These are phyloP conservation scores for Coemansia sp. DNA, from an alignment of 192 early-diverging fungal species.

Conservation along the genomic window DNA sequence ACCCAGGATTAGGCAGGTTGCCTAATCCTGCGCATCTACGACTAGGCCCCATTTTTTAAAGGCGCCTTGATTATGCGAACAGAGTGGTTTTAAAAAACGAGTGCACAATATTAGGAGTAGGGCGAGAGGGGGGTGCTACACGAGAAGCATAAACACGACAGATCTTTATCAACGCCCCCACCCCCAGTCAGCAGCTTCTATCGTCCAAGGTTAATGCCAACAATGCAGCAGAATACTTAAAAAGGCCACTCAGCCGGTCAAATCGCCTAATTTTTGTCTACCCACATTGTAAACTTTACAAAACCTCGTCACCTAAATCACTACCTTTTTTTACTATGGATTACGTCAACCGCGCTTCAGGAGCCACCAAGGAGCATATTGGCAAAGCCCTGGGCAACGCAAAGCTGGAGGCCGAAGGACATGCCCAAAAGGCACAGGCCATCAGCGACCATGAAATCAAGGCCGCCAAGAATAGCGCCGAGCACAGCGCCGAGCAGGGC, in stretches of 20 bases:
- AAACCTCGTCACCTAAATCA: background rate
- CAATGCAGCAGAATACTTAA: background rate
- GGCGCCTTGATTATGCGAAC: no score
- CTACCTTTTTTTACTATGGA: constrained; percentile 8
- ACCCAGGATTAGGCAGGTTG: no score
- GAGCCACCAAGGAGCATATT: constrained; percentile 19
- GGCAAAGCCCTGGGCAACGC: constrained; percentile 16
- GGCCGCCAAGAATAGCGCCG: background rate
- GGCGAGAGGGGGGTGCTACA: background rate
- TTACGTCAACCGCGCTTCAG: constrained; percentile 19
- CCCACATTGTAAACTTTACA: background rate
- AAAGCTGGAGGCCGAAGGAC: constrained; percentile 8
- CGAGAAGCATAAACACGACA: background rate
- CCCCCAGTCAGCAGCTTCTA: background rate
- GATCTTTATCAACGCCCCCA: background rate
- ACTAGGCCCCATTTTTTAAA: no score
- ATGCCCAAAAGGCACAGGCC: constrained; percentile 15
- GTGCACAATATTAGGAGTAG: background rate
- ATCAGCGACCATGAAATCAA: constrained; percentile 20
- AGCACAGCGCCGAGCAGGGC: background rate
- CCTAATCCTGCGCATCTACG: no score
- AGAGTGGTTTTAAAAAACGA: background rate
- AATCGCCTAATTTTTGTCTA: background rate
- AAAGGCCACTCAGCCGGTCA: background rate
- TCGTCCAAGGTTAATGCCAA: background rate